Percentiles rank a stretch among this genome's conserved stretches.
Evolutionary conservation across 2,329 filamentous ascomycete genomes (phyloP).

Genomic region (Fusarium equiseti): DNA sequence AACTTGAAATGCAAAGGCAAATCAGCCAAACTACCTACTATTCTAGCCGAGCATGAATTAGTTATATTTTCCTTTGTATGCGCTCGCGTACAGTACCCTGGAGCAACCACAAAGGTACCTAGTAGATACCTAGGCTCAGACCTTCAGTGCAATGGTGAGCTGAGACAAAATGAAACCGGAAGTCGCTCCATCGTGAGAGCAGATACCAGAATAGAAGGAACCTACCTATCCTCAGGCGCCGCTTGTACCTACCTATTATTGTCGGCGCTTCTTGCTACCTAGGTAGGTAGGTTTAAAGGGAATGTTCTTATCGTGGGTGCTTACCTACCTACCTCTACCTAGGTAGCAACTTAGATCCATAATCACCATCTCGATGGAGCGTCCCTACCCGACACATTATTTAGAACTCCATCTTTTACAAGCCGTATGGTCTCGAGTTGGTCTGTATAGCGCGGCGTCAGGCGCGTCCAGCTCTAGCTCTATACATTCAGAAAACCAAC

Average conservation of each 20-base stretch:
- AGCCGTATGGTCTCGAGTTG: neutral
- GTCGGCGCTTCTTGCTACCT: neutral
- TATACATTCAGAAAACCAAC: neutral
- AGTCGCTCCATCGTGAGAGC: neutral
- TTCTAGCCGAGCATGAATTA: neutral
- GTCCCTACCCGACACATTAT: neutral
- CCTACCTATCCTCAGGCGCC: neutral
- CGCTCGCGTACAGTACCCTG: neutral
- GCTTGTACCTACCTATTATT: neutral
- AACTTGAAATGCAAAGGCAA: neutral
- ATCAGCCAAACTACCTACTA: neutral
- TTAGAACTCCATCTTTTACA: neutral
- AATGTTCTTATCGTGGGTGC: neutral
- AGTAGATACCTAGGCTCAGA: neutral
- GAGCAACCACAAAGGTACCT: neutral
- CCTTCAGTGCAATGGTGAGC: neutral
- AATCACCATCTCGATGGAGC: neutral
- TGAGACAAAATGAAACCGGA: neutral
- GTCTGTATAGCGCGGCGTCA: neutral
- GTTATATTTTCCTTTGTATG: neutral
- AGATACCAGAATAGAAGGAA: neutral
- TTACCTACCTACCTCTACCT: neutral
- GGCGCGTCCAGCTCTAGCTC: neutral
- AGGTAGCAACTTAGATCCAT: neutral
- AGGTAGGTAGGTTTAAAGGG: neutral